phyloP scores from a whole-genome alignment of 2,329 filamentous ascomycete species.

The Clarireedia hainanense region DNA sequence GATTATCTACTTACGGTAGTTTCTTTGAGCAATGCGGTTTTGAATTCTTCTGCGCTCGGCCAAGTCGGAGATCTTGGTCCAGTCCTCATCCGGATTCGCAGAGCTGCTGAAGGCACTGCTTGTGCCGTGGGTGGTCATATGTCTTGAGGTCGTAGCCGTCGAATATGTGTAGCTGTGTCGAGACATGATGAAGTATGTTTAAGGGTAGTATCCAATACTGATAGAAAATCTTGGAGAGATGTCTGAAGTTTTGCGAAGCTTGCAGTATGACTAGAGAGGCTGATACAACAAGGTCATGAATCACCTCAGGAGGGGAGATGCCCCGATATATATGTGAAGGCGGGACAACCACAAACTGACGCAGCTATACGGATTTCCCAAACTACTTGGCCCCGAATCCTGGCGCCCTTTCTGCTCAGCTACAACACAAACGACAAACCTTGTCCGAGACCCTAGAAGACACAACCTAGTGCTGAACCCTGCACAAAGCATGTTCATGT shows the following conservation, averaged over 20 bases:
- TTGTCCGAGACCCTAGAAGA: neutral
- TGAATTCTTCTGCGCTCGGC: slow-evolving; percentile 91
- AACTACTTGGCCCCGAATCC: slow-evolving; percentile 18
- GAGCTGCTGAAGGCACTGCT: slow-evolving; percentile 94
- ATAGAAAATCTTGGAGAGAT: slow-evolving; percentile 10
- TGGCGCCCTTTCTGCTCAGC: slow-evolving; percentile 16
- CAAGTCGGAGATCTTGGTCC: slow-evolving; percentile 97
- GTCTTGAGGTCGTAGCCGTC: slow-evolving; percentile 37
- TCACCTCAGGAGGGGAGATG: slow-evolving; percentile 18
- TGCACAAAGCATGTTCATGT: slow-evolving; percentile 9
- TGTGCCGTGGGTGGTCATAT: slow-evolving; percentile 66
- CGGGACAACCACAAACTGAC: slow-evolving; percentile 18
- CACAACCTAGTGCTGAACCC: slow-evolving; percentile 2
- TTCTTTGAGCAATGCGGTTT: slow-evolving; percentile 94
- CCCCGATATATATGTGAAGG: slow-evolving; percentile 26
- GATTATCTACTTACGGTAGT: slow-evolving; percentile 68
- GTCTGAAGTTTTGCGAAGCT: neutral
- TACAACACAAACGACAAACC: slow-evolving; percentile 15
- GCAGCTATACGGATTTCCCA: slow-evolving; percentile 21
- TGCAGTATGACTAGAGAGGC: slow-evolving; percentile 10
- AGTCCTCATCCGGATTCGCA: slow-evolving; percentile 94
- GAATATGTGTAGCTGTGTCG: slow-evolving; percentile 27
- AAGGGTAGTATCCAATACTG: slow-evolving; percentile 5
- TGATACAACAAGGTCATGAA: slow-evolving; percentile 16
- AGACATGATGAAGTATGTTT: slow-evolving; percentile 23